Percentiles rank a stretch among this genome's conserved stretches.
Conservation (phyloP, 345 rosid species). For the Brassica nigra region DNA sequence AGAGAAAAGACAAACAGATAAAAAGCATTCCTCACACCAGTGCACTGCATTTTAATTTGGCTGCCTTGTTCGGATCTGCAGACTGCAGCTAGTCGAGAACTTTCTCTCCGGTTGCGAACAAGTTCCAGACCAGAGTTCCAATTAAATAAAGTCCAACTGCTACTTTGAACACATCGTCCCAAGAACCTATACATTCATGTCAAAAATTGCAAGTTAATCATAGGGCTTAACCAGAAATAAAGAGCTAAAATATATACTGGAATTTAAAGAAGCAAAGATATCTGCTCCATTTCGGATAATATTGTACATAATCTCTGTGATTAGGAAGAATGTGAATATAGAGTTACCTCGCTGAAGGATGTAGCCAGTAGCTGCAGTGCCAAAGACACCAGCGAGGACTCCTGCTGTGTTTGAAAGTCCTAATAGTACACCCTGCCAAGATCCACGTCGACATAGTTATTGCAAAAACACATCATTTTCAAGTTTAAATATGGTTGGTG, state of each 20-base stretch:
- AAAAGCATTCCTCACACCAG: conserved; percentile 9
- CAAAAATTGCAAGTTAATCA: neutral
- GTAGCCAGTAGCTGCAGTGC: conserved; percentile 95
- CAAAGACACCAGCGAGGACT: conserved; percentile 93
- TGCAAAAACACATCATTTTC: conserved; percentile 22
- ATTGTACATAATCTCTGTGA: neutral
- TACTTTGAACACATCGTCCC: conserved; percentile 95
- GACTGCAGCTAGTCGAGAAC: conserved; percentile 59
- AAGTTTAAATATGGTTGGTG: neutral
- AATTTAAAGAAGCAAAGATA: neutral
- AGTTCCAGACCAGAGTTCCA: conserved; percentile 89
- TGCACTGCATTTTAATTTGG: conserved; percentile 21
- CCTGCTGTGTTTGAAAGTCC: conserved; percentile 96
- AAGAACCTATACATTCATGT: conserved; percentile 61
- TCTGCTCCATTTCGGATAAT: neutral
- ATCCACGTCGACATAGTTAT: conserved; percentile 20
- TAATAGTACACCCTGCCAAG: conserved; percentile 76
- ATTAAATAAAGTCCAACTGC: conserved; percentile 75
- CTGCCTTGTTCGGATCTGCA: neutral
- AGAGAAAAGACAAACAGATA: neutral
- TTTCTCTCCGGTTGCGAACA: conserved; percentile 88
- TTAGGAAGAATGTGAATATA: neutral
- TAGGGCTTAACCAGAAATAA: neutral
- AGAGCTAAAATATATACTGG: neutral
- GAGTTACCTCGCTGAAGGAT: conserved; percentile 79